Evolutionary conservation across 2,329 filamentous ascomycete species (phyloP).

Genomic region (Tolypocladium amazonense): DNA sequence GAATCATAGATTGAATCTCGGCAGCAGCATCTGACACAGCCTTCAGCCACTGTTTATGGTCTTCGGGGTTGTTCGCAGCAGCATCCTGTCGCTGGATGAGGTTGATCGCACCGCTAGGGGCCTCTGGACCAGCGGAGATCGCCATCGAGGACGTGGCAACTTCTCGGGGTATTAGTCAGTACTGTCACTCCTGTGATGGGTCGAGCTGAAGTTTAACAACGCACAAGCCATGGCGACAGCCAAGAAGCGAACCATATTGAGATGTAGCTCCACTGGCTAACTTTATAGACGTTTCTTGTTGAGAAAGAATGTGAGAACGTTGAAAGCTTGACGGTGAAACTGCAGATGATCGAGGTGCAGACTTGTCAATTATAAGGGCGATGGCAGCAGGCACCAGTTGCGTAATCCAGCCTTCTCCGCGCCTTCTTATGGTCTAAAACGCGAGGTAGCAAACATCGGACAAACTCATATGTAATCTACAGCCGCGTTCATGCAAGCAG

Average conservation of each 20-base stretch:
- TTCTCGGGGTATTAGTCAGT: background rate
- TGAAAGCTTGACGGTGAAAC: background rate
- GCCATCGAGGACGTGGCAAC: background rate
- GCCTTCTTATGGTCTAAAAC: too few species aligned
- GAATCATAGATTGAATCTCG: background rate
- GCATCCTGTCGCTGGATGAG: background rate
- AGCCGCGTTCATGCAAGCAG: too few species aligned
- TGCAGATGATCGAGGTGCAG: too few species aligned
- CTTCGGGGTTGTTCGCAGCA: background rate
- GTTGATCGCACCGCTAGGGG: background rate
- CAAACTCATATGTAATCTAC: too few species aligned
- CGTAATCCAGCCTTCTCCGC: too few species aligned
- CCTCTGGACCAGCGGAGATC: background rate
- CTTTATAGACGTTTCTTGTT: background rate
- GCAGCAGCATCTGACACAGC: background rate
- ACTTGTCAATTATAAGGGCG: too few species aligned
- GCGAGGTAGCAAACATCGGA: too few species aligned
- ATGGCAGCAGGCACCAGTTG: too few species aligned
- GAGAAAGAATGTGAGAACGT: background rate
- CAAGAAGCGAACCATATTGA: background rate
- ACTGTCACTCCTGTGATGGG: background rate
- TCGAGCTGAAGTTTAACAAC: background rate
- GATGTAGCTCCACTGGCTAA: background rate
- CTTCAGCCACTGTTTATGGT: background rate
- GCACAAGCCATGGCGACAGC: background rate